phyloP scores from a whole-genome alignment of 192 early-diverging fungal genomes.

The Rhizophagus sp. region DNA sequence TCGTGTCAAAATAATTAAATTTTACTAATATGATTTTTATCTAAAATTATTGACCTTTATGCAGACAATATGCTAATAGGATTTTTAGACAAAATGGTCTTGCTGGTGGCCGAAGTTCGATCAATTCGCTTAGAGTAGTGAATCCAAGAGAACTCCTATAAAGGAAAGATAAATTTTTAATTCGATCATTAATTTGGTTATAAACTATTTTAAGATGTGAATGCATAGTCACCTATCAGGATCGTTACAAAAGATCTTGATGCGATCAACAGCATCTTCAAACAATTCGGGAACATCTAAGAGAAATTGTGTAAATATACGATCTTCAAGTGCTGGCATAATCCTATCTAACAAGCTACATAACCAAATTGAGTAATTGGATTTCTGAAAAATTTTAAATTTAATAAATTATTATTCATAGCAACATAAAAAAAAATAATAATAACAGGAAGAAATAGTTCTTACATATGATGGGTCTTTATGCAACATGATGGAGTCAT shows the following conservation, averaged over 20 bases:
- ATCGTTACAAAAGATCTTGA: constrained; percentile 69
- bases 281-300: constrained; percentile 76
- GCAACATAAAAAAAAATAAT: constrained; percentile 37
- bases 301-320: constrained; percentile 70
- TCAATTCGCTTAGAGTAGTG: constrained; percentile 62
- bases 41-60: constrained; percentile 40
- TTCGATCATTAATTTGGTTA: background rate
- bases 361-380: constrained; percentile 43
- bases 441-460: background rate
- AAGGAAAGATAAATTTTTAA: background rate
- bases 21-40: too few relatives aligned
- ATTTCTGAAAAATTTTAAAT: constrained; percentile 23
- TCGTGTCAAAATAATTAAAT: background rate
- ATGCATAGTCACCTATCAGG: constrained; percentile 37
- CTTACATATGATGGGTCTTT: constrained; percentile 30
- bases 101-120: constrained; percentile 56
- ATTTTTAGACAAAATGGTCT: constrained; percentile 53
- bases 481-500: constrained; percentile 36
- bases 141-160: constrained; percentile 23
- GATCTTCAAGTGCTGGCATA: constrained; percentile 63
- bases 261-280: constrained; percentile 57
- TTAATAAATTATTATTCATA: constrained; percentile 29
- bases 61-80: constrained; percentile 54
- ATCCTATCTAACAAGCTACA: constrained; percentile 35
- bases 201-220: background rate